phyloP scores from a whole-genome alignment of 2,329 filamentous ascomycete genomes.

The Chaetomiaceae sp. region DNA sequence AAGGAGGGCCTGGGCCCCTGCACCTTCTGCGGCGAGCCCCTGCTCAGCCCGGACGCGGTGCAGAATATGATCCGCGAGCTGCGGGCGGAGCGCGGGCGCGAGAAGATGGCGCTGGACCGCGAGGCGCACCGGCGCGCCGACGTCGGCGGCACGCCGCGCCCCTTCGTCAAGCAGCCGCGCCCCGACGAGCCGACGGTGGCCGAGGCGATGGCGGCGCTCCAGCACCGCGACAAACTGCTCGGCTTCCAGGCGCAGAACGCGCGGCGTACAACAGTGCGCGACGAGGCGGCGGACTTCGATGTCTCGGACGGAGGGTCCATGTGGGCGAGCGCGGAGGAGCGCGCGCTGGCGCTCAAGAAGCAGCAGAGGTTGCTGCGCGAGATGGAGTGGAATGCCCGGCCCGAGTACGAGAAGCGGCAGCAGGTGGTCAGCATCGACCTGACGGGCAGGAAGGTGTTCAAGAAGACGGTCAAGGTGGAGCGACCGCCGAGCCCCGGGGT shows the following conservation, averaged over 20 bases:
- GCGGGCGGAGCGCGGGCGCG: slow-evolving; percentile 76
- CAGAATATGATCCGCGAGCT: slow-evolving; percentile 81
- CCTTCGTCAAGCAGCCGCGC: slow-evolving; percentile 44
- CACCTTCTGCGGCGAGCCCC: slow-evolving; percentile 74
- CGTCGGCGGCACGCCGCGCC: slow-evolving; percentile 52
- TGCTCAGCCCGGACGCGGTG: slow-evolving; percentile 68
- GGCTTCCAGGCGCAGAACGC: slow-evolving; percentile 83
- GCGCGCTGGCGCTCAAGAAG: slow-evolving; percentile 73
- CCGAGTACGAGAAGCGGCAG: slow-evolving; percentile 82
- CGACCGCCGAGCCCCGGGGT: slow-evolving; percentile 49
- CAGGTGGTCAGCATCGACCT: slow-evolving; percentile 83
- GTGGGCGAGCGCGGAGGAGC: slow-evolving; percentile 79
- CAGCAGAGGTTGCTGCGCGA: slow-evolving; percentile 80
- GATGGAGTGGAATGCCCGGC: slow-evolving; percentile 77
- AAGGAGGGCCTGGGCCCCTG: slow-evolving; percentile 92
- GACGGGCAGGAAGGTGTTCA: slow-evolving; percentile 68
- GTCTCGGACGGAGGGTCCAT: slow-evolving; percentile 51
- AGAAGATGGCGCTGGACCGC: slow-evolving; percentile 78
- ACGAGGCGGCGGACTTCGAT: slow-evolving; percentile 68
- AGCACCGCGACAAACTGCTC: slow-evolving; percentile 75
- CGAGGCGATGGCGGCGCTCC: slow-evolving; percentile 61
- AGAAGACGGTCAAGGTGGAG: slow-evolving; percentile 60
- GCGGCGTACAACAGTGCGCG: slow-evolving; percentile 72
- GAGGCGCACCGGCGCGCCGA: slow-evolving; percentile 61
- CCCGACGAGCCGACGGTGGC: slow-evolving; percentile 43